Percentiles rank a stretch among this genome's conserved stretches.
phyloP scores from a whole-genome alignment of 2,329 filamentous ascomycete genomes.

The Hymenoscyphus occultus region DNA sequence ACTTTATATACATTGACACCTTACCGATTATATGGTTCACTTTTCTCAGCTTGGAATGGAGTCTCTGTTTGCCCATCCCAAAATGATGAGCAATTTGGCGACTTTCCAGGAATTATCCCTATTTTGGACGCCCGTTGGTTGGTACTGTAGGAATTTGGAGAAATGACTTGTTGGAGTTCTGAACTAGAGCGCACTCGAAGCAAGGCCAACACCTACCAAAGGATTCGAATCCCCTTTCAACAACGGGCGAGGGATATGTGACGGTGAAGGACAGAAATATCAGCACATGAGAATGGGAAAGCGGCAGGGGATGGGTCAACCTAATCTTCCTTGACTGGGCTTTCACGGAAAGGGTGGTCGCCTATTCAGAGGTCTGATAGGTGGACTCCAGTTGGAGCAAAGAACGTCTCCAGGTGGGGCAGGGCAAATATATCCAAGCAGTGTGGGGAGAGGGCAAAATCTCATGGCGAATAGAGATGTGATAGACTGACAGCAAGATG shows the following conservation, averaged over 20 bases:
- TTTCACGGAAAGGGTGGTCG: not conserved
- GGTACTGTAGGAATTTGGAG: not conserved
- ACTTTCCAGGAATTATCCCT: not conserved
- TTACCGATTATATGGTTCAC: constrained; percentile 1
- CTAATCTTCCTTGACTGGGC: not conserved
- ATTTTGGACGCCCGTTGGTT: not conserved
- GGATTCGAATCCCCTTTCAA: not conserved
- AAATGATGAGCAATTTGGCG: not conserved
- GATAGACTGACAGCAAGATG: not conserved
- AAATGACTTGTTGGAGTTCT: not conserved
- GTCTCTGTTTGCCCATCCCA: not conserved
- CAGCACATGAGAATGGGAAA: not conserved
- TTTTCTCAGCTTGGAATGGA: not conserved
- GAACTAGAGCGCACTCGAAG: not conserved
- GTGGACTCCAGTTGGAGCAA: not conserved
- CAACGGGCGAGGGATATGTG: not conserved
- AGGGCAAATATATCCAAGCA: not conserved
- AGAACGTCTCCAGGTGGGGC: not conserved
- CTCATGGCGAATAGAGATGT: not conserved
- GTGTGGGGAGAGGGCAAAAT: constrained; percentile 6
- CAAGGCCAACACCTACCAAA: not conserved
- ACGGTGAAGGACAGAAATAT: not conserved
- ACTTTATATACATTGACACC: constrained; percentile 5
- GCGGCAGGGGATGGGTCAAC: not conserved
- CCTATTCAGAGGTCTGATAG: not conserved